A percentile compares a stretch with the other conserved stretches of the same genome.
These are phyloP conservation scores for Haberlea rhodopensis DNA, from an alignment of 257 asterid species.

Conservation along the genomic window DNA sequence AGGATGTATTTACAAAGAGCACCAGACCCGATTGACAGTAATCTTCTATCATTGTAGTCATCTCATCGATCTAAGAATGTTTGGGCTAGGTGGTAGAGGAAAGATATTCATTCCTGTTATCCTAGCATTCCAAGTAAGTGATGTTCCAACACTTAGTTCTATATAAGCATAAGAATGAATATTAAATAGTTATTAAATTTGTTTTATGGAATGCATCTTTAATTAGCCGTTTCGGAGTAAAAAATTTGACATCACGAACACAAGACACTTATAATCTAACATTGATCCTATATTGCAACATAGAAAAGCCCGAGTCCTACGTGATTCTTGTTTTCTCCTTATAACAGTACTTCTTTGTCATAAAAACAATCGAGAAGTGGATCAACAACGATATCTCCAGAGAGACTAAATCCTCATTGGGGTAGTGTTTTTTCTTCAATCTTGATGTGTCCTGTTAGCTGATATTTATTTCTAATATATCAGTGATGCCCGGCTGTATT, in stretches of 20 bases:
- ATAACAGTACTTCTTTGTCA: constrained; percentile 62
- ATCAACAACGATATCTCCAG: constrained; percentile 56
- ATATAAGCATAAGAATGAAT: neutral
- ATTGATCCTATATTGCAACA: too few relatives aligned
- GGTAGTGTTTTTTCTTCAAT: constrained; percentile 26
- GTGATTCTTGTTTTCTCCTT: neutral
- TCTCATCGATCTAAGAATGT: too few relatives aligned
- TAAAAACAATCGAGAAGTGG: constrained; percentile 60
- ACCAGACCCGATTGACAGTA: too few relatives aligned
- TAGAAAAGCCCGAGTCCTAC: neutral
- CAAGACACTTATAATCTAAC: too few relatives aligned
- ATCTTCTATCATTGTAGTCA: too few relatives aligned
- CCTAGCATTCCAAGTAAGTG: constrained; percentile 68
- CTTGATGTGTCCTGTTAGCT: constrained; percentile 1
- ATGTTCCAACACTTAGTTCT: neutral
- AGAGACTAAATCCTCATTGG: constrained; percentile 60
- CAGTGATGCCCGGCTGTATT: constrained; percentile 34
- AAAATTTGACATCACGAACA: too few relatives aligned
- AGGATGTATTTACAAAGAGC: too few relatives aligned
- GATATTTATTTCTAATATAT: constrained; percentile 8
- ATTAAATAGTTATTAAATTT: too few relatives aligned
- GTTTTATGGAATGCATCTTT: neutral
- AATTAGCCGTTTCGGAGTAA: too few relatives aligned
- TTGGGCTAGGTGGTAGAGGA: constrained; percentile 67
- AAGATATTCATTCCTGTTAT: constrained; percentile 72